Percentiles rank a stretch among this genome's conserved stretches.
Conservation (phyloP, 768 basidiomycete species). For the Calocybe cyanea region DNA sequence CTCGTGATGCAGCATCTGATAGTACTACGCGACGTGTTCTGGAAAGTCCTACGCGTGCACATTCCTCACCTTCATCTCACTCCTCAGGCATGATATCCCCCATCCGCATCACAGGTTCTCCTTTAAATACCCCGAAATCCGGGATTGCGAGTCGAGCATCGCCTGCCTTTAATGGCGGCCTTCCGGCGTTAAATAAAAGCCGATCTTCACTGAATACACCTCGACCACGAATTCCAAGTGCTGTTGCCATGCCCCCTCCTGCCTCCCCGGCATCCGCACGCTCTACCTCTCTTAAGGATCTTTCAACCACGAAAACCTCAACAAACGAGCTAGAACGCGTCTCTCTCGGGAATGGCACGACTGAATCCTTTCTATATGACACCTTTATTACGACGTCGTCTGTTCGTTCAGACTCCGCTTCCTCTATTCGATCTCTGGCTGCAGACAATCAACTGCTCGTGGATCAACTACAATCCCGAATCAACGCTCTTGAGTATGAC, state of each 20-base stretch:
- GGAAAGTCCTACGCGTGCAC: constrained; percentile 24
- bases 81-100: constrained; percentile 36
- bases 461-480: constrained; percentile 41
- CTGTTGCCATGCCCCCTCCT: constrained; percentile 80
- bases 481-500: constrained; percentile 69
- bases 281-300: constrained; percentile 35
- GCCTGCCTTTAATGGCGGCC: constrained; percentile 32
- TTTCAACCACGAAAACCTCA: constrained; percentile 4
- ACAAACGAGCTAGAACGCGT: constrained; percentile 29
- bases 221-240: constrained; percentile 64
- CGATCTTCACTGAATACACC: constrained; percentile 51
- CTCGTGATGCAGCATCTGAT: constrained; percentile 30
- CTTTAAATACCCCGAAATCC: constrained; percentile 68
- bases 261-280: constrained; percentile 51
- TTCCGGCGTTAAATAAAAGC: constrained; percentile 27
- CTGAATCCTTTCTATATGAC: too few relatives aligned
- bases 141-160: constrained; percentile 30
- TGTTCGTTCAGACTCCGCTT: constrained; percentile 37
- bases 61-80: constrained; percentile 29
- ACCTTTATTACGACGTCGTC: constrained; percentile 7
- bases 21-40: constrained; percentile 28
- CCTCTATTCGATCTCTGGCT: constrained; percentile 29
- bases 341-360: not conserved
- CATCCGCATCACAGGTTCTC: constrained; percentile 50
- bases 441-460: constrained; percentile 33